Evolutionary conservation across 768 basidiomycete genomes (phyloP).

Genomic region (Psilocybe cubensis): DNA sequence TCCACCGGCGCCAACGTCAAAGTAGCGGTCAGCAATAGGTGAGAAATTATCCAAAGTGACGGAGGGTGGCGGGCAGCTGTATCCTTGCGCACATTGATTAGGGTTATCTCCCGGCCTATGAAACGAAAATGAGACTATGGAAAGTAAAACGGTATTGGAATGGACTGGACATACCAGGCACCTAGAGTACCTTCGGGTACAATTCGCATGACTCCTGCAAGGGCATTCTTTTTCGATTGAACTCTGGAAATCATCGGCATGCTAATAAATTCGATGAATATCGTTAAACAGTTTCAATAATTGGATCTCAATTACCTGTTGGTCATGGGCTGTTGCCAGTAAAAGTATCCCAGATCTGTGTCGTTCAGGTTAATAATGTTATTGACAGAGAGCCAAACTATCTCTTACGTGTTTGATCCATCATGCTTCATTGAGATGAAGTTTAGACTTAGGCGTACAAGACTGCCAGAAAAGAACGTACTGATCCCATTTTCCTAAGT

Average conservation of each 20-base stretch:
- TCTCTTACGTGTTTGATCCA: slow-evolving; percentile 66
- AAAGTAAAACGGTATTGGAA: not conserved
- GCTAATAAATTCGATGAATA: slow-evolving; percentile 26
- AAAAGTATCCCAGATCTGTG: slow-evolving; percentile 60
- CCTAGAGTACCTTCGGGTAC: slow-evolving; percentile 62
- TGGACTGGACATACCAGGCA: slow-evolving; percentile 53
- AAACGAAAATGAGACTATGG: not conserved
- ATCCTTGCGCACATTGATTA: slow-evolving; percentile 54
- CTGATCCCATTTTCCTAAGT: slow-evolving; percentile 66
- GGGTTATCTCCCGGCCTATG: slow-evolving; percentile 69
- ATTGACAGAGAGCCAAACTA: not conserved
- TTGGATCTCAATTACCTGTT: slow-evolving; percentile 46
- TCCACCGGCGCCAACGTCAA: slow-evolving; percentile 67
- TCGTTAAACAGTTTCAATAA: not conserved
- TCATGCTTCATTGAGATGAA: slow-evolving; percentile 46
- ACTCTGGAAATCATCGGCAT: slow-evolving; percentile 58
- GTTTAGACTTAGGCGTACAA: not conserved
- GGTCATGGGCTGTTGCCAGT: slow-evolving; percentile 75
- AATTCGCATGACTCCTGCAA: slow-evolving; percentile 68
- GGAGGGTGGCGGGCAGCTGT: slow-evolving; percentile 52
- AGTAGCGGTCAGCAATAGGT: slow-evolving; percentile 52
- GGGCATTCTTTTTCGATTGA: slow-evolving; percentile 56
- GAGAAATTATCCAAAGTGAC: slow-evolving; percentile 61
- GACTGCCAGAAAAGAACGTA: slow-evolving; percentile 28
- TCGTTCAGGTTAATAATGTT: not conserved